phyloP scores from a whole-genome alignment of 768 basidiomycete species.

The Psilocybe sp. region DNA sequence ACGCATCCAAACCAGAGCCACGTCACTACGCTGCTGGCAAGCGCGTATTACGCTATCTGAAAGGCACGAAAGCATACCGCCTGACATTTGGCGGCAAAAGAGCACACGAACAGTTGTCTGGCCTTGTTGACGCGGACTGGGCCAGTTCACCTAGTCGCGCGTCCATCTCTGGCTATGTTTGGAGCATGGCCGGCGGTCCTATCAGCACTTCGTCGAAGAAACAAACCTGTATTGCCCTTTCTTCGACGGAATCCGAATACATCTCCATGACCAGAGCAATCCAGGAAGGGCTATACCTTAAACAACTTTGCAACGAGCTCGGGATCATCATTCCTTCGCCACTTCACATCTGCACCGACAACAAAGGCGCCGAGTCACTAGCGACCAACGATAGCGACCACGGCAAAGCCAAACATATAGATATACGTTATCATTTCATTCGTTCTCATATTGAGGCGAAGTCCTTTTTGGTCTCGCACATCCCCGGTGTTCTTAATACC shows the following conservation, averaged over 20 bases:
- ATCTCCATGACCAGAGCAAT: slow-evolving; percentile 5
- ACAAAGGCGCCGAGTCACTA: slow-evolving; percentile 2
- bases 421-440: slow-evolving; percentile 10
- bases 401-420: slow-evolving; percentile 6
- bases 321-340: not conserved
- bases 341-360: slow-evolving; percentile 1
- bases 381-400: not conserved
- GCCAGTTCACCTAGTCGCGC: slow-evolving; percentile 14
- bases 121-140: slow-evolving; percentile 23
- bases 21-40: slow-evolving; percentile 11
- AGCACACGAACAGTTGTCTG: slow-evolving; percentile 2
- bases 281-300: slow-evolving; percentile 12
- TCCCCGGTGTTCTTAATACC: slow-evolving; percentile 2
- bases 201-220: slow-evolving; percentile 12
- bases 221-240: slow-evolving; percentile 11
- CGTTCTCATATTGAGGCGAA: slow-evolving; percentile 4
- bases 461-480: not conserved
- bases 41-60: slow-evolving; percentile 13
- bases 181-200: slow-evolving; percentile 4
- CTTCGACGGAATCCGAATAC: slow-evolving; percentile 14
- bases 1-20: not conserved
- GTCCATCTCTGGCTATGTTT: slow-evolving; percentile 10
- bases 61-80: slow-evolving; percentile 6
- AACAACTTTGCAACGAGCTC: slow-evolving; percentile 2
- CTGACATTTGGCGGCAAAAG: slow-evolving; percentile 10